Evolutionary conservation across 768 basidiomycete genomes (phyloP), one percentile per base, ranked within the genome.

Genomic region (Kwoniella mangroviensis): DNA sequence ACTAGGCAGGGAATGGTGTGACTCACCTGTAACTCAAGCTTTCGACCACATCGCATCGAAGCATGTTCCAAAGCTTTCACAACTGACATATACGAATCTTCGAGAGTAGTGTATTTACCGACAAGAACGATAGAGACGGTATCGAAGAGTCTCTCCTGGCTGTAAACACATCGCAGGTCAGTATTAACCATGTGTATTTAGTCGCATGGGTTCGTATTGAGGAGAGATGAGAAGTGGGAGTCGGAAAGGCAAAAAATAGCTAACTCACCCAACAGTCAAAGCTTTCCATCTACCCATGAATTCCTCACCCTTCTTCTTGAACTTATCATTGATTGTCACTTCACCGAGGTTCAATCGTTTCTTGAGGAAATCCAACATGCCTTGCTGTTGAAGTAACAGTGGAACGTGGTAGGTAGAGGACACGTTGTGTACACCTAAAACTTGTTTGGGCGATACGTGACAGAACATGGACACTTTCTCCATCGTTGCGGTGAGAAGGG

Each of bases 391-490:
- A 42, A 99, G 87, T 19, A 98, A 87, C 11, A 98, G 87, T 4
- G 96, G 96, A 55, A 98, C 96, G 79, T 98, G 96, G 83, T 99
- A 99, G 42, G 98, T 94, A 49, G 94, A 97, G 10, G 91, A 90
- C 58, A 98, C 93, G 80, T 98, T 94, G 81, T 98, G 96, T 7
- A 98, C 92, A 65, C 94, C 96, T 61, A 99, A 87, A 51, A 98
- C 96, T 77, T 87, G 86, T 76, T 92, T 90, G 3, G 90, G 86
- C 3, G 89, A 85, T 75, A 99, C 96, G 78, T 99, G 96, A 84
- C 96, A 98, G 87, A 98, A 98, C 95, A 98, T 98, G 71, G 93
- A 94, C 52, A 99, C 96, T 84, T 99, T 99, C 79, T 90, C 88
- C 84, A 94, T 96, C 43, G 95, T 96, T 0, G 91, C 87, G 17